These are phyloP conservation scores for Russula sp. DNA, from an alignment of 768 basidiomycete species.

Conservation along the genomic window DNA sequence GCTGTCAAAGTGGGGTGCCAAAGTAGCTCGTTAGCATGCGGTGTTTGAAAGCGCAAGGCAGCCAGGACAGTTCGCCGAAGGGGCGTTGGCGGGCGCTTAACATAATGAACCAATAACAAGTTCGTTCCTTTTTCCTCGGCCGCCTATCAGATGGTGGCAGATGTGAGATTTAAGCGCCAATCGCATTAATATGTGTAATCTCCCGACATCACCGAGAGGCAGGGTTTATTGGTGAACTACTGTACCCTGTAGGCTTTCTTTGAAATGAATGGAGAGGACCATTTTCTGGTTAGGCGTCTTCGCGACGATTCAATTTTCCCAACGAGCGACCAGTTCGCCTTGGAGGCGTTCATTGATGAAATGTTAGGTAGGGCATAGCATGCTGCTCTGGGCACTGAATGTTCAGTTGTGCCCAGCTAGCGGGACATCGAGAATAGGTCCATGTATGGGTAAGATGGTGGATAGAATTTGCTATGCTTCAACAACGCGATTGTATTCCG, in stretches of 20 bases:
- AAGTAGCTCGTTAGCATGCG: conserved; percentile 1
- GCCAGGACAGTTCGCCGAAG: conserved; percentile 4
- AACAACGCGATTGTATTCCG: not conserved
- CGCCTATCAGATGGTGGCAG: conserved; percentile 7
- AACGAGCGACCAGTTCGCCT: not conserved
- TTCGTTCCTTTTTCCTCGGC: not conserved
- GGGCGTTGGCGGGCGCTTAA: conserved; percentile 4
- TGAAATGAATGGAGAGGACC: not conserved
- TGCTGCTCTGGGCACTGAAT: not conserved
- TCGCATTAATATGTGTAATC: not conserved
- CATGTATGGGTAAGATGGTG: not conserved
- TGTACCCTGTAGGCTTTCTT: not conserved
- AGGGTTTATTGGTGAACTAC: not conserved
- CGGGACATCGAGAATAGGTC: not conserved
- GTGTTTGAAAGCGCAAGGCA: conserved; percentile 16
- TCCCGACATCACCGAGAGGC: not conserved
- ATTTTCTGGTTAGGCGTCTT: not conserved
- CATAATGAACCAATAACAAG: not conserved
- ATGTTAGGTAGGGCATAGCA: not conserved
- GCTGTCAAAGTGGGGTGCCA: not conserved
- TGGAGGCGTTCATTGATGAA: conserved; percentile 1
- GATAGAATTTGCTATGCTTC: not conserved
- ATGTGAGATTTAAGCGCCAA: not conserved
- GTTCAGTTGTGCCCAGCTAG: not conserved
- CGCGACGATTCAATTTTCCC: conserved; percentile 1